Base-by-base conservation (phyloP, 495 filamentous ascomycete genomes). In the Penicillium malachiteum region DNA sequence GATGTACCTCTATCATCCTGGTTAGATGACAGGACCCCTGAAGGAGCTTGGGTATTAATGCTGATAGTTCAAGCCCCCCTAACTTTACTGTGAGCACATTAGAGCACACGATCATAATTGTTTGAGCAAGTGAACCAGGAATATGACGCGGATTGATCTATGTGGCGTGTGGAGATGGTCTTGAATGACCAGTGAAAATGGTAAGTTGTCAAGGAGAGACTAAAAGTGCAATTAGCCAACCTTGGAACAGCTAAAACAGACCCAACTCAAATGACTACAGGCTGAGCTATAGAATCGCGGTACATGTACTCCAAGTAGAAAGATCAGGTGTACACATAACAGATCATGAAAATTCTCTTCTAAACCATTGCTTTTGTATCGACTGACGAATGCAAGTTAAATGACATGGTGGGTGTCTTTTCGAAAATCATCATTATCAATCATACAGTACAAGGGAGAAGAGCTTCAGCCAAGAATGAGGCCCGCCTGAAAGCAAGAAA, bases 381-480 rank as follows among this genome's bases (percentile, higher is more conserved):
- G 57, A 67, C 59, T 64, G 64, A 64, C 59, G 60, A 67, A 65
- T 60, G 64, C 62, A 71, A 64, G 59, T 26, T 63, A 69, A 62
- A 52, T 71, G 72, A 75, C 70, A 75, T 63, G 58, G 50, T 59
- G 62, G 67, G 64, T 68, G 63, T 62, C 64, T 69, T 71, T 69
- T 65, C 55, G 62, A 61, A 38, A 71, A 68, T 72, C 68, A 72
- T 74, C 71, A 72, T 75, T 70, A 73, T 75, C 64, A 68, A 67
- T 74, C 71, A 70, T 75, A 75, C 69, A 71, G 59, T 72, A 73
- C 65, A 73, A 71, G 71, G 62, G 56, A 61, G 65, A 70, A 69
- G 67, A 69, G 66, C 68, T 60, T 68, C 54, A 62, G 62, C 62
- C 60, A 59, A 59, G 59, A 60, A 54, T 41, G 49, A 71, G 64